phyloP scores from a whole-genome alignment of 2,329 filamentous ascomycete species.

The Aspergillus pseudoterreus region DNA sequence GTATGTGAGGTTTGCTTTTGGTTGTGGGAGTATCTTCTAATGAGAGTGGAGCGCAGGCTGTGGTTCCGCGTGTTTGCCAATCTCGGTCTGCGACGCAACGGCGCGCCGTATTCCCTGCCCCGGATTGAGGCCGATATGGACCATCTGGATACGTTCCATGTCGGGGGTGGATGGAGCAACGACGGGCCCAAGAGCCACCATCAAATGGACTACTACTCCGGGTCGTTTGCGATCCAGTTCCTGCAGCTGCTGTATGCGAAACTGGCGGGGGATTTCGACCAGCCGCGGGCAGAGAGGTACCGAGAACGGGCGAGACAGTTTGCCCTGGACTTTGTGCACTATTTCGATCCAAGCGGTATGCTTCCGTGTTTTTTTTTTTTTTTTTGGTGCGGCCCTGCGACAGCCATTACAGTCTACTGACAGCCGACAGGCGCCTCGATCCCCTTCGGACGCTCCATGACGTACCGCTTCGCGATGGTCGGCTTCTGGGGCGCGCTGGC shows the following conservation, averaged over 20 bases:
- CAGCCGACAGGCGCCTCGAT: conserved; percentile 54
- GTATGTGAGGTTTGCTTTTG: conserved; percentile 28
- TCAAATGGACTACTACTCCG: conserved; percentile 84
- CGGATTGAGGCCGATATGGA: conserved; percentile 71
- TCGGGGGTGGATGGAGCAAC: conserved; percentile 79
- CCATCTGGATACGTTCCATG: conserved; percentile 75
- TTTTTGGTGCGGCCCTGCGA: too few species aligned
- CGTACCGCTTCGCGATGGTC: conserved; percentile 82
- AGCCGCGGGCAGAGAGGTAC: conserved; percentile 64
- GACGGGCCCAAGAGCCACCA: conserved; percentile 75
- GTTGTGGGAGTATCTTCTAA: background rate
- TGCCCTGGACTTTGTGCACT: conserved; percentile 70
- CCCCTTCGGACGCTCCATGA: conserved; percentile 73
- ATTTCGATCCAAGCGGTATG: conserved; percentile 65
- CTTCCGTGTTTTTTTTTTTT: background rate
- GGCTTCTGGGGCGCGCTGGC: conserved; percentile 77
- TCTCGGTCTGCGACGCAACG: conserved; percentile 70
- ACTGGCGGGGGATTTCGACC: conserved; percentile 63
- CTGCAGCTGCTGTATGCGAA: conserved; percentile 74
- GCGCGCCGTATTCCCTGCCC: conserved; percentile 65
- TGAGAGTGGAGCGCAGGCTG: conserved; percentile 50
- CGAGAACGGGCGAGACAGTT: conserved; percentile 62
- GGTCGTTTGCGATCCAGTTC: conserved; percentile 78
- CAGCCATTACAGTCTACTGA: background rate
- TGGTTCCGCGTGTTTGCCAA: conserved; percentile 87